Evolutionary conservation across 1,284 basidiomycete genomes (phyloP), one percentile per base, ranked within the genome.

Genomic region (Testicularia cyperi): DNA sequence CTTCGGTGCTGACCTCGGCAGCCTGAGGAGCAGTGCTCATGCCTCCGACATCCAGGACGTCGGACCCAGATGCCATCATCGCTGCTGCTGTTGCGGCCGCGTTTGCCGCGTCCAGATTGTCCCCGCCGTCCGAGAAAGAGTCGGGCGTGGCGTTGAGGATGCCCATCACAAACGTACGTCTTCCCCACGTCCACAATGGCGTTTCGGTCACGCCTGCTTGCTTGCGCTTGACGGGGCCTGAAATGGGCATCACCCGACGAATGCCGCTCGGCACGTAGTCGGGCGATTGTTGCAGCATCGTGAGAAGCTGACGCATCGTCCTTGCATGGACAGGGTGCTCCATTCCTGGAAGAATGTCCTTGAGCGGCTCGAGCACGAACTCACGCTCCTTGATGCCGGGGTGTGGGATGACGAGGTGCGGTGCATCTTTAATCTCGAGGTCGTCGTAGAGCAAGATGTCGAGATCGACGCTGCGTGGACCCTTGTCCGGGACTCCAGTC

Each of bases 141-240:
- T 99, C 92, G 1, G 95, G 95, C 0, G 95, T 98, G 3, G 84
- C 83, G 74, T 98, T 97, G 62, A 98, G 83, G 5, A 91, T 96
- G 0, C 88, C 88, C 95, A 98, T 98, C 49, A 97, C 77, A 48
- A 83, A 82, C 1, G 89, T 91, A 60, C 62, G 44, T 15, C 46
- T 43, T 10, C 64, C 69, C 71, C 73, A 74, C 10, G 48, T 43
- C 69, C 71, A 70, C 28, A 29, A 39, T 24, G 39, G 56, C 18
- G 47, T 57, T 20, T 54, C 57, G 0, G 23, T 31, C 3, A 9
- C 30, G 13, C 18, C 9, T 7, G 30, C 8, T n/a, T n/a, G n/a
- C 7, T 16, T 8, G 14, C 18, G 8, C 7, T 15, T 15, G 9
- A 16, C 13, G 30, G 13, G 13, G 18, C 18, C 18, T 7, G 30